Evolutionary conservation across 2,329 filamentous ascomycete genomes (phyloP).

Genomic region (Aspergillus alliaceus): DNA sequence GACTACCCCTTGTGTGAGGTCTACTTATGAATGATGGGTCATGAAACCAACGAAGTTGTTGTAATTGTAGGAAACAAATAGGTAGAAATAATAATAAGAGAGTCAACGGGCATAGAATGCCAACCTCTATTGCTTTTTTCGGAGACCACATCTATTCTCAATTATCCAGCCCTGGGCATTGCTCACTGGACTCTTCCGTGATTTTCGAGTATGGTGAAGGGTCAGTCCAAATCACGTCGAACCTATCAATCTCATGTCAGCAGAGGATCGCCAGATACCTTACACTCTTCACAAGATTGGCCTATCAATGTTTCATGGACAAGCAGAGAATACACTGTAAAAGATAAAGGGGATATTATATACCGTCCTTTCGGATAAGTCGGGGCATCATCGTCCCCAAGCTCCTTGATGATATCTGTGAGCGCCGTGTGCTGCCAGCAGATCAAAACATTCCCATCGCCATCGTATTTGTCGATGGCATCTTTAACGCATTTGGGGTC

Average conservation of each 20-base stretch:
- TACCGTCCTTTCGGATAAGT: constrained; percentile 53
- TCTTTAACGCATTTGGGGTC: constrained; percentile 56
- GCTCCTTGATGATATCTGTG: constrained; percentile 51
- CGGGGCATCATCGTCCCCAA: constrained; percentile 54
- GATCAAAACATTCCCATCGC: constrained; percentile 59
- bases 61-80: not conserved
- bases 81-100: not conserved
- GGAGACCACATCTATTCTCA: not conserved
- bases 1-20: too few species aligned
- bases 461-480: constrained; percentile 49
- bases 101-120: not conserved
- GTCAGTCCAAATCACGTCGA: constrained; percentile 59
- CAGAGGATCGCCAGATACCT: not conserved
- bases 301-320: too few species aligned
- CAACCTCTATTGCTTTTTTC: not conserved
- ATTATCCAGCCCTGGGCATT: constrained; percentile 55
- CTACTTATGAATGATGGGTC: too few species aligned
- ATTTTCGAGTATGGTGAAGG: constrained; percentile 52
- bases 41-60: not conserved
- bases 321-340: too few species aligned
- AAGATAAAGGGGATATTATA: not conserved
- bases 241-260: constrained; percentile 30
- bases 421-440: constrained; percentile 62
- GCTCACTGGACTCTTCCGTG: constrained; percentile 49
- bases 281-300: not conserved